Base-by-base conservation (phyloP, 73 alveolate genomes). In the Tetrahymena elliotti region DNA sequence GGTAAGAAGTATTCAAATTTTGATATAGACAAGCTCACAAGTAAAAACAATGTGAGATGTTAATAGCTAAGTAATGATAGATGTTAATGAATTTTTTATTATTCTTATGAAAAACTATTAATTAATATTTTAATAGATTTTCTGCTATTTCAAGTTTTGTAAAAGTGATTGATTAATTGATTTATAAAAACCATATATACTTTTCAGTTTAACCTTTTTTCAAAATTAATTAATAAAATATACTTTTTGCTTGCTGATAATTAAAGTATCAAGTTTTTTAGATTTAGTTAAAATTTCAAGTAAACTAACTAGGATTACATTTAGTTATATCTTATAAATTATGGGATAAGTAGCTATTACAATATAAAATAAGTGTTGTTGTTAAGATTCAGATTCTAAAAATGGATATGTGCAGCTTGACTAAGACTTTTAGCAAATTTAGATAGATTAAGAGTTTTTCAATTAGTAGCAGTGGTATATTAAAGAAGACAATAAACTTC, bases 391-490 rank as follows among this genome's bases (percentile, higher is more conserved):
- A 4, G 88, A 68, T 0, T 68, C 34, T 22, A 68, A 68, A 68
- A 36, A 31, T 10, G 88, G 88, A 68, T 68, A 68, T 10, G 22
- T 27, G 36, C 38, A n/a, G 20, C n/a, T 68, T 68, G 88, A 68
- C 38, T 7, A 68, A 10, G 88, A 68, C n/a, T 27, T 68, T 68
- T 16, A 68, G 20, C 93, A 38, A 38, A 84, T 84, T n/a, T 35
- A 94, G 16, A 40, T 38, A 52, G 96, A 94, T 52, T 88, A 94
- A 52, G 83, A 39, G 35, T 88, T 84, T 92, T 94, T 94, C 82
- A 35, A 52, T 94, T 53, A 92, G 36, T 92, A 94, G 93, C 93
- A 94, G 52, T 94, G 96, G 96, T 94, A 84, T 94, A 94, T 94
- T 31, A 92, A 52, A 37, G 96, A 94, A 37, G 93, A 84, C 15